Conservation (phyloP, 768 basidiomycete genomes). For the Lactarius indigo region DNA sequence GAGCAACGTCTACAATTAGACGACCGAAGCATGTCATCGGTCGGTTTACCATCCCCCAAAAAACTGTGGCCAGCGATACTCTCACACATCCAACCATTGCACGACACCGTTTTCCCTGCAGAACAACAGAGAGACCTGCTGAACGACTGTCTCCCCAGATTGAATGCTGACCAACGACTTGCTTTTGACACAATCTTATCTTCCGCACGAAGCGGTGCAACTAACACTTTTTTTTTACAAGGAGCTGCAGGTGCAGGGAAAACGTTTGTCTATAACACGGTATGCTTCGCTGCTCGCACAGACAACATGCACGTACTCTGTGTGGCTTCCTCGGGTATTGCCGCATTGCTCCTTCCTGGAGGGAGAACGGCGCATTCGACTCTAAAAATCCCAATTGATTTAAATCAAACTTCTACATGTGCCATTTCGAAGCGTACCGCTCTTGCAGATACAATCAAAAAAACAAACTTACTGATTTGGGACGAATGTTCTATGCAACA, state of each 20-base stretch:
- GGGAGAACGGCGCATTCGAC: slow-evolving; percentile 46
- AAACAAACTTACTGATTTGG: slow-evolving; percentile 35
- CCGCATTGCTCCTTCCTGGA: slow-evolving; percentile 41
- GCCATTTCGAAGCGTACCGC: slow-evolving; percentile 34
- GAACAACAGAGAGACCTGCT: too few species aligned
- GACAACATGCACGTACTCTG: too few species aligned
- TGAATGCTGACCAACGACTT: too few species aligned
- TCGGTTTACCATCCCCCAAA: too few species aligned
- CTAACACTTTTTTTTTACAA: background rate
- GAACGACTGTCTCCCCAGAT: too few species aligned
- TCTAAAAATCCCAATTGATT: slow-evolving; percentile 42
- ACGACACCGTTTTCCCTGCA: too few species aligned
- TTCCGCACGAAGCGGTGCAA: too few species aligned
- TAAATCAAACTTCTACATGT: slow-evolving; percentile 30
- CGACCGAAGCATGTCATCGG: too few species aligned
- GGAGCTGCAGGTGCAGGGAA: background rate
- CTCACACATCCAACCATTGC: too few species aligned
- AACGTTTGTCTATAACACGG: background rate
- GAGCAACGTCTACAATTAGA: too few species aligned
- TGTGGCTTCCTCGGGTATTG: slow-evolving; percentile 50
- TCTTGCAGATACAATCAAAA: slow-evolving; percentile 36
- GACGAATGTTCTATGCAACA: slow-evolving; percentile 45
- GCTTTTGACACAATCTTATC: too few species aligned
- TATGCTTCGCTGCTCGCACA: background rate
- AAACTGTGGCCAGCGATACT: too few species aligned